These are phyloP conservation scores for Dalbergia oliveri DNA, from an alignment of 306 rosid species.

Conservation along the genomic window DNA sequence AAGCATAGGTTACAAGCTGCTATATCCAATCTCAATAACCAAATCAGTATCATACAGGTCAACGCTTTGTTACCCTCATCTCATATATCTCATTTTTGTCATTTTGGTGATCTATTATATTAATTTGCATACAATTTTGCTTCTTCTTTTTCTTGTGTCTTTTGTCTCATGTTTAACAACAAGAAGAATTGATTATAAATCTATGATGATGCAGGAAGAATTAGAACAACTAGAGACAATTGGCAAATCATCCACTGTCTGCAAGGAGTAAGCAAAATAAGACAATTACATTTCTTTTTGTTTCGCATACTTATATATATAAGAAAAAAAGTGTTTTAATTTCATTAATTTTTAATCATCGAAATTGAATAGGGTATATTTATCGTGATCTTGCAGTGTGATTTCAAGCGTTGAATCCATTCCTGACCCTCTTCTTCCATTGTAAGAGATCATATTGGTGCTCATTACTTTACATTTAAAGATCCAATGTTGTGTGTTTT, in stretches of 20 bases:
- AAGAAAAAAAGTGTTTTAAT: neutral
- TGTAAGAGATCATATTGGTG: constrained; percentile 55
- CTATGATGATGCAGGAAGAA: constrained; percentile 70
- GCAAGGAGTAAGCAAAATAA: constrained; percentile 69
- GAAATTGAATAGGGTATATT: neutral
- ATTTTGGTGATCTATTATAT: neutral
- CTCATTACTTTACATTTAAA: neutral
- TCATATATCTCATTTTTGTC: neutral
- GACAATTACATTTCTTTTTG: neutral
- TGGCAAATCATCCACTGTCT: constrained; percentile 71
- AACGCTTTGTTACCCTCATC: neutral
- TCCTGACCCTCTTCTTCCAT: constrained; percentile 88
- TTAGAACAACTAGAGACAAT: constrained; percentile 66
- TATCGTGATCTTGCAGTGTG: constrained; percentile 57
- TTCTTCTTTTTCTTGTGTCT: neutral
- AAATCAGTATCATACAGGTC: constrained; percentile 76
- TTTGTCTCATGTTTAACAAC: neutral
- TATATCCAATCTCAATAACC: constrained; percentile 67
- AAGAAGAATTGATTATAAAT: constrained; percentile 15
- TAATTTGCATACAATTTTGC: neutral
- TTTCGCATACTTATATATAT: neutral
- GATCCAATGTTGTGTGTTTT: constrained; percentile 6
- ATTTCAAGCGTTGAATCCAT: constrained; percentile 68
- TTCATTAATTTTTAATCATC: neutral
- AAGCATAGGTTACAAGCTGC: constrained; percentile 86